Evolutionary conservation across 805 yeast species (phyloP).

Genomic region (Yamadazyma endophytica): DNA sequence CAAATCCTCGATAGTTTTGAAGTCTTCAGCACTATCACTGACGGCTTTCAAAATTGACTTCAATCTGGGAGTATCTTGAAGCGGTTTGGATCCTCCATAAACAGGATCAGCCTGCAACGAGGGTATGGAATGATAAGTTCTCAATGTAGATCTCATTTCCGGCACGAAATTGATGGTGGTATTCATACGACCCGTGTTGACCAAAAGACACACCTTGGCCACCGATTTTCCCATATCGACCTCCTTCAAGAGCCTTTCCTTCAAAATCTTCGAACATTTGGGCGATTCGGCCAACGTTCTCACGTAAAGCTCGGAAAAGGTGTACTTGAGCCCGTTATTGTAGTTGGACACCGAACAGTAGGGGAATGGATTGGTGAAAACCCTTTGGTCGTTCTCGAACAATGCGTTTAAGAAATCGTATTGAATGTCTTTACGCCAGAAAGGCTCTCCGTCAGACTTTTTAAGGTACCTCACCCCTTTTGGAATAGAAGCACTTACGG

Average conservation of each 20-base stretch:
- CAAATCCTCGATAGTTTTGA: slow-evolving; percentile 45
- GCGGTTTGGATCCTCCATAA: slow-evolving; percentile 52
- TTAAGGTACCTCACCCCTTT: slow-evolving; percentile 60
- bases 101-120: slow-evolving; percentile 70
- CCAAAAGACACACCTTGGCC: slow-evolving; percentile 78
- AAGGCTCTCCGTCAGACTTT: slow-evolving; percentile 88
- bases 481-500: slow-evolving; percentile 15
- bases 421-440: slow-evolving; percentile 85
- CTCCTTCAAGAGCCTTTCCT: slow-evolving; percentile 68
- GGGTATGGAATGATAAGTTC: slow-evolving; percentile 94
- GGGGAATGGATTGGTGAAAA: slow-evolving; percentile 64
- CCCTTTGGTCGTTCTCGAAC: slow-evolving; percentile 58
- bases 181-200: slow-evolving; percentile 89
- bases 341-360: slow-evolving; percentile 34
- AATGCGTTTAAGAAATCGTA: slow-evolving; percentile 66
- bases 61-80: slow-evolving; percentile 92
- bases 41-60: slow-evolving; percentile 87
- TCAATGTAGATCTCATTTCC: slow-evolving; percentile 88
- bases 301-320: slow-evolving; percentile 81
- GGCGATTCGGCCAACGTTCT: slow-evolving; percentile 77
- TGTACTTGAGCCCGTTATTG: slow-evolving; percentile 43
- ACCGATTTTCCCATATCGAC: slow-evolving; percentile 63
- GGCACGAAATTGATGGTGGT: slow-evolving; percentile 93
- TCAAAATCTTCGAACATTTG: slow-evolving; percentile 76
- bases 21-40: slow-evolving; percentile 58